Evolutionary conservation across 345 rosid species (phyloP).

Genomic region (Euphorbia pulcherrima): DNA sequence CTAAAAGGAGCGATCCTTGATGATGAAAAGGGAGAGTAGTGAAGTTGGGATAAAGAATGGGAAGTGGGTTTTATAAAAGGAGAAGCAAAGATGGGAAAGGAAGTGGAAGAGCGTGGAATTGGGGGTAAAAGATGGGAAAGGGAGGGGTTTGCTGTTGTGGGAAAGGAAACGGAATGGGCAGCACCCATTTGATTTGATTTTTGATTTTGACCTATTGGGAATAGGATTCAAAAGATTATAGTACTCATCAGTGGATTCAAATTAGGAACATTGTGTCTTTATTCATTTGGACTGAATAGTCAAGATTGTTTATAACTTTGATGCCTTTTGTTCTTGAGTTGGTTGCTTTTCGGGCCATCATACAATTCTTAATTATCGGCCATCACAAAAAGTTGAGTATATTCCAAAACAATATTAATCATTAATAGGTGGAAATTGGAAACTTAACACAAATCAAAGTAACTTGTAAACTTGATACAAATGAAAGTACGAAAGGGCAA

Average conservation of each 20-base stretch:
- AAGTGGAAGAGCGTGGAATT: background rate
- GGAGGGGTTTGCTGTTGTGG: background rate
- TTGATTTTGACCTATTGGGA: constrained; percentile 14
- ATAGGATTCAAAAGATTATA: background rate
- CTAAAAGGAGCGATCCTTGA: constrained; percentile 32
- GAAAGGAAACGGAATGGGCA: constrained; percentile 30
- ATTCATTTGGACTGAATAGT: background rate
- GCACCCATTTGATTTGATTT: constrained; percentile 50
- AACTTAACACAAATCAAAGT: too few species aligned
- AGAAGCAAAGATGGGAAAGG: background rate
- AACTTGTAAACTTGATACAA: too few species aligned
- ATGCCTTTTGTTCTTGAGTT: too few species aligned
- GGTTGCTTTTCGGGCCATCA: background rate
- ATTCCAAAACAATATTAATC: too few species aligned
- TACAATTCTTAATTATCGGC: background rate
- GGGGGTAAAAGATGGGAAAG: background rate
- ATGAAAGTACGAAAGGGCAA: too few species aligned
- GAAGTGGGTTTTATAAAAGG: constrained; percentile 5
- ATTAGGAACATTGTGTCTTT: background rate
- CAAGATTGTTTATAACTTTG: background rate
- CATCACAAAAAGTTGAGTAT: too few species aligned
- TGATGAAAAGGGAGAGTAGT: background rate
- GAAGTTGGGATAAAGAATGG: background rate
- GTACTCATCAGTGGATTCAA: background rate
- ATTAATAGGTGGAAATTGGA: too few species aligned